Percentiles rank a stretch among this genome's conserved stretches.
Evolutionary conservation across 1,139 yeast species (phyloP).

Genomic region (Blastobotrys persicus): DNA sequence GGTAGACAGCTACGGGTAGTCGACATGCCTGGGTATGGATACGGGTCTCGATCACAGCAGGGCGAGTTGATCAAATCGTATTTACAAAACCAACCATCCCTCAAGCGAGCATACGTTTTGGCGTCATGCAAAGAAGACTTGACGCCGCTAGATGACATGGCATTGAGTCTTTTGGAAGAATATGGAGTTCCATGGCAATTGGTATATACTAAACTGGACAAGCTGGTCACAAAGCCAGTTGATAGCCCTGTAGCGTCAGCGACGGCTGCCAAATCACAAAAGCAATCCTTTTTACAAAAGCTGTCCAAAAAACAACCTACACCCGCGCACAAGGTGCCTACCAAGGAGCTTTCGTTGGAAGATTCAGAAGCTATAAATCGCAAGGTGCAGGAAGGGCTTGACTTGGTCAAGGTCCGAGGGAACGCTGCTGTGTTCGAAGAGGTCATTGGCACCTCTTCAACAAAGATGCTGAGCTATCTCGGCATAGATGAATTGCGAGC

Average conservation of each 20-base stretch:
- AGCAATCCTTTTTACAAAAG: constrained; percentile 10
- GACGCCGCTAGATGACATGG: constrained; percentile 51
- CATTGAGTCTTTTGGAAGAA: constrained; percentile 50
- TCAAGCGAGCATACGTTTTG: constrained; percentile 59
- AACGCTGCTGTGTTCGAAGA: constrained; percentile 24
- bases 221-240: constrained; percentile 26
- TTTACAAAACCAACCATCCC: constrained; percentile 49
- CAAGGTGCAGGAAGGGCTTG: constrained; percentile 14
- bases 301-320: constrained; percentile 6
- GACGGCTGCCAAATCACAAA: constrained; percentile 10
- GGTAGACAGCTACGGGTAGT: constrained; percentile 62
- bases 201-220: constrained; percentile 73
- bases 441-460: constrained; percentile 29
- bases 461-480: constrained; percentile 18
- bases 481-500: constrained; percentile 32
- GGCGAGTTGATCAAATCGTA: constrained; percentile 68
- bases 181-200: constrained; percentile 69
- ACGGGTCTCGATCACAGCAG: constrained; percentile 56
- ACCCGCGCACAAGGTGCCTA: constrained; percentile 5
- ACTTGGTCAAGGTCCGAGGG: constrained; percentile 6
- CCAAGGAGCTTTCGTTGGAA: constrained; percentile 16
- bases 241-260: background rate
- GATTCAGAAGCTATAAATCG: constrained; percentile 19
- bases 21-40: constrained; percentile 90
- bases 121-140: constrained; percentile 60